Conservation (phyloP, 495 filamentous ascomycete species). For the Hyaloscypha bicolor region DNA sequence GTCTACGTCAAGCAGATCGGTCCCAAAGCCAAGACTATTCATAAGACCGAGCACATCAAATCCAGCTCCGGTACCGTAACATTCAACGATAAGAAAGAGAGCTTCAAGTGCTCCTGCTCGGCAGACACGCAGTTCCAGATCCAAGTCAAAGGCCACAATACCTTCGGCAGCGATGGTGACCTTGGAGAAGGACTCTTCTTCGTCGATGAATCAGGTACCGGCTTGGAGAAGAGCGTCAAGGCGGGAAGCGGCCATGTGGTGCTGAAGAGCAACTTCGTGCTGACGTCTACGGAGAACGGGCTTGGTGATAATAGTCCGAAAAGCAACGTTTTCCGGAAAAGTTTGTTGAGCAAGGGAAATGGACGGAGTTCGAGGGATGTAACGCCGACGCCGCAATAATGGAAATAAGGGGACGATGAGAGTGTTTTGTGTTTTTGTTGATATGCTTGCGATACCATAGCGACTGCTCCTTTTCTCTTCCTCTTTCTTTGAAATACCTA, state of each 20-base stretch:
- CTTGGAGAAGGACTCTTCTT: conserved; percentile 88
- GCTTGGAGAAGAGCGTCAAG: conserved; percentile 71
- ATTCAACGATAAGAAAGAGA: conserved; percentile 66
- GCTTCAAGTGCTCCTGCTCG: conserved; percentile 73
- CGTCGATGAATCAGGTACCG: conserved; percentile 76
- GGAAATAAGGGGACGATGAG: not conserved
- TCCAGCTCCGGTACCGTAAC: conserved; percentile 56
- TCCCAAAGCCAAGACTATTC: conserved; percentile 72
- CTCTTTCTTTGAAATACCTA: not conserved
- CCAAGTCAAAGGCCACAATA: conserved; percentile 78
- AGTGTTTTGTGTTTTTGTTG: conserved; percentile 8
- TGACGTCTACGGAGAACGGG: conserved; percentile 32
- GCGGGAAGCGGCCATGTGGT: conserved; percentile 70
- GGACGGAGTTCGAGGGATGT: conserved; percentile 44
- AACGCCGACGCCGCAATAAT: conserved; percentile 33
- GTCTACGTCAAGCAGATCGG: conserved; percentile 69
- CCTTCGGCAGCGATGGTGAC: conserved; percentile 76
- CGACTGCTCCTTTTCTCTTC: not conserved
- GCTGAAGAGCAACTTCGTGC: conserved; percentile 65
- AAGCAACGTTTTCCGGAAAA: conserved; percentile 44
- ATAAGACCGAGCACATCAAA: conserved; percentile 87
- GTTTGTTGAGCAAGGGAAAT: conserved; percentile 57
- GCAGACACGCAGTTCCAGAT: conserved; percentile 87
- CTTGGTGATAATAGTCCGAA: conserved; percentile 57
- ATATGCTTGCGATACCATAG: conserved; percentile 22